Percentiles rank a stretch among this genome's conserved stretches.
Conservation (phyloP, 371 early-diverging fungal species). For the Mortierella sp. region DNA sequence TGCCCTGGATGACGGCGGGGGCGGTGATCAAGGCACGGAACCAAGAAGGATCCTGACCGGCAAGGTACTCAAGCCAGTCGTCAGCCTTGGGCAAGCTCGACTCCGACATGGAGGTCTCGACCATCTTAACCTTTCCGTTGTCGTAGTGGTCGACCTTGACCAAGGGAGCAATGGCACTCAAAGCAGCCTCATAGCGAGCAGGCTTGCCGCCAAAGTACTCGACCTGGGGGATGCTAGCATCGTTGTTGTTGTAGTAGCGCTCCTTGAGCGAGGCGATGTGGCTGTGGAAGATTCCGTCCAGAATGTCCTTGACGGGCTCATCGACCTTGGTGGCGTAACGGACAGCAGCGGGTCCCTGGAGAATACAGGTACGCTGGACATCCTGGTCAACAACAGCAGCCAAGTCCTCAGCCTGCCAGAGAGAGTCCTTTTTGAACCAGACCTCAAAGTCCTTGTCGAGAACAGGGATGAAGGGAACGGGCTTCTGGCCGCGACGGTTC, state of each 20-base stretch:
- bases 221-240: constrained; percentile 77
- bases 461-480: constrained; percentile 93
- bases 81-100: constrained; percentile 75
- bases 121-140: constrained; percentile 62
- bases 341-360: constrained; percentile 96
- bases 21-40: constrained; percentile 89
- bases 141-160: constrained; percentile 51
- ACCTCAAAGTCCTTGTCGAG: constrained; percentile 94
- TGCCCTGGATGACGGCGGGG: constrained; percentile 86
- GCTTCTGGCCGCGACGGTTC: constrained; percentile 88
- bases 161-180: constrained; percentile 31
- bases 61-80: constrained; percentile 82
- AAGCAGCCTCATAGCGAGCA: constrained; percentile 44
- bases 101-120: constrained; percentile 66
- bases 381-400: constrained; percentile 94
- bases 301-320: constrained; percentile 92
- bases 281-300: constrained; percentile 88
- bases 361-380: constrained; percentile 92
- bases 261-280: constrained; percentile 85
- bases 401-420: constrained; percentile 96
- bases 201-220: constrained; percentile 87
- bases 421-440: constrained; percentile 97
- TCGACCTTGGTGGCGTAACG: constrained; percentile 82
- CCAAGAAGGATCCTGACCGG: constrained; percentile 85
- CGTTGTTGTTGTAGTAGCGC: constrained; percentile 81